phyloP scores from a whole-genome alignment of 139 green algal genomes.

The Dunaliella primolecta region DNA sequence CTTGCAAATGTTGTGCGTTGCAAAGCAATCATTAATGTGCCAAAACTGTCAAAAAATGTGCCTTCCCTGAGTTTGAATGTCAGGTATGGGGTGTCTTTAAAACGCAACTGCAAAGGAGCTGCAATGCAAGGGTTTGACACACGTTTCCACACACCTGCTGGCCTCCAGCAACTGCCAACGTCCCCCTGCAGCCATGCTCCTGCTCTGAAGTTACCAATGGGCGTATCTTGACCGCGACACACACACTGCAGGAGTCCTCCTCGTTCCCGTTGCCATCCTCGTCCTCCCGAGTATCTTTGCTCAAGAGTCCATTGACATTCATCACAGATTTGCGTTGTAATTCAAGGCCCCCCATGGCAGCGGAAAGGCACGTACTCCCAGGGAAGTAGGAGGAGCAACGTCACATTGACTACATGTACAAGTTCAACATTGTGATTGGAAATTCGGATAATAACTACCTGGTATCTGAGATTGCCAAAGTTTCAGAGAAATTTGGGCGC shows the following conservation, averaged over 20 bases:
- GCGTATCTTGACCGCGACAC: slow-evolving; percentile 83
- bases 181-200: slow-evolving; percentile 62
- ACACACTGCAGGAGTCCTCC: slow-evolving; percentile 29
- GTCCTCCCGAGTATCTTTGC: no score
- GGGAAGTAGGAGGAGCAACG: not conserved
- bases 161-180: slow-evolving; percentile 62
- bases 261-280: not conserved
- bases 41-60: not conserved
- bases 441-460: no score
- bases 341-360: not conserved
- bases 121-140: no score
- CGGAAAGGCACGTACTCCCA: not conserved
- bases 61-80: slow-evolving; percentile 18
- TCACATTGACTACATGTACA: not conserved
- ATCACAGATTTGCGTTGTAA: not conserved
- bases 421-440: no score
- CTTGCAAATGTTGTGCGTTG: no score
- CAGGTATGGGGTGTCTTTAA: no score
- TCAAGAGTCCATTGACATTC: no score
- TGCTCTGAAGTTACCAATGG: slow-evolving; percentile 76
- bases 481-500: not conserved
- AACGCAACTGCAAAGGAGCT: no score
- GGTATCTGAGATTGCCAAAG: no score
- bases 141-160: not conserved
- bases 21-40: not conserved